phyloP scores from a whole-genome alignment of 2,329 filamentous ascomycete genomes.

The Calonectria multiphialidica region DNA sequence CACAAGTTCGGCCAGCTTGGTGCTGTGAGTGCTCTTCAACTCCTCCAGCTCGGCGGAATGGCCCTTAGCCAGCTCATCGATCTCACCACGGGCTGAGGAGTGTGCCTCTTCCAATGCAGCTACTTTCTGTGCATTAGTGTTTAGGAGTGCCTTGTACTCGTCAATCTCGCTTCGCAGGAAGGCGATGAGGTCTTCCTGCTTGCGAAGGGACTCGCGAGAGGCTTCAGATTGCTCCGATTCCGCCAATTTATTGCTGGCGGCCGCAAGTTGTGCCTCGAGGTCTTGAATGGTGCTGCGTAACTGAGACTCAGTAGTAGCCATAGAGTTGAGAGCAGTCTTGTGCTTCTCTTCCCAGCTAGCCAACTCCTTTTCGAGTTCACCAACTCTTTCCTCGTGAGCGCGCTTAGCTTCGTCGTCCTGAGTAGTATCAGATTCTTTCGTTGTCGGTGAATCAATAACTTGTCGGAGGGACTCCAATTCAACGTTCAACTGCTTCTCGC shows the following conservation, averaged over 20 bases:
- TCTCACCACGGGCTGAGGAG: conserved; percentile 66
- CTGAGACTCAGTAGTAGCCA: conserved; percentile 79
- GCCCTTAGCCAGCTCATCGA: conserved; percentile 22
- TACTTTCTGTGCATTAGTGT: conserved; percentile 76
- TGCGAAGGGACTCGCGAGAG: conserved; percentile 58
- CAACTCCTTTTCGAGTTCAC: conserved; percentile 78
- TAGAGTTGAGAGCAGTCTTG: conserved; percentile 74
- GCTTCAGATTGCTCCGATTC: conserved; percentile 53
- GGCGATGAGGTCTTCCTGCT: conserved; percentile 71
- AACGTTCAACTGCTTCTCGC: conserved; percentile 79
- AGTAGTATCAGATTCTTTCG: conserved; percentile 44
- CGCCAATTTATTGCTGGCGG: conserved; percentile 65
- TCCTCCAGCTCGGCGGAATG: conserved; percentile 73
- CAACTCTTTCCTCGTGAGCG: conserved; percentile 69
- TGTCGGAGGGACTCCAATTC: conserved; percentile 78
- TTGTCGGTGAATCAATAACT: conserved; percentile 54
- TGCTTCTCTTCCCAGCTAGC: conserved; percentile 83
- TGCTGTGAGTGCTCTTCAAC: conserved; percentile 70
- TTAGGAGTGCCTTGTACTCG: conserved; percentile 82
- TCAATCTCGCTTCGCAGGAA: conserved; percentile 81
- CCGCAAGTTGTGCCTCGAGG: conserved; percentile 71
- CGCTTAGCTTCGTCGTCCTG: conserved; percentile 46
- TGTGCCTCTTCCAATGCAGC: conserved; percentile 81
- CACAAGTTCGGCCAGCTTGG: conserved; percentile 45
- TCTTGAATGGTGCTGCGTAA: conserved; percentile 79